Evolutionary conservation across 2,329 filamentous ascomycete genomes (phyloP).

Genomic region (Pseudogymnoascus sp.): DNA sequence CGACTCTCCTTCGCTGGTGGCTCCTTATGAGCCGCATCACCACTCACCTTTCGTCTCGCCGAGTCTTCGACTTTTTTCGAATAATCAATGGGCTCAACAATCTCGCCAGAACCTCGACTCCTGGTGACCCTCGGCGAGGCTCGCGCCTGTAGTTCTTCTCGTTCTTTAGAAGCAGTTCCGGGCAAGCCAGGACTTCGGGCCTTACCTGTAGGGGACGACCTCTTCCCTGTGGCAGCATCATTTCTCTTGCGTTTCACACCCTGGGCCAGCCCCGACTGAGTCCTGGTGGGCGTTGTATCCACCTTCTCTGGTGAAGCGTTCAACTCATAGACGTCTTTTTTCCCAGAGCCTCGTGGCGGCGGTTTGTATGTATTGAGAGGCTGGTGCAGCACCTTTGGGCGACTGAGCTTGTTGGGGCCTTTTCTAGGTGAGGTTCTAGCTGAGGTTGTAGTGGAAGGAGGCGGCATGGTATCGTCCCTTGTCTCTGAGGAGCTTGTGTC

Average conservation of each 20-base stretch:
- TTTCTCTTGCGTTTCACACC: not conserved
- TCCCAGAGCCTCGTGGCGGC: not conserved
- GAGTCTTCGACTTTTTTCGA: not conserved
- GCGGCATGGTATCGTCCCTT: not conserved
- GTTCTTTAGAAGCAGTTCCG: not conserved
- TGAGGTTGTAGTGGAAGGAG: not conserved
- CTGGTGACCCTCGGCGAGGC: not conserved
- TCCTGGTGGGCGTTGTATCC: not conserved
- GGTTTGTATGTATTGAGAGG: not conserved
- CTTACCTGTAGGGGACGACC: not conserved
- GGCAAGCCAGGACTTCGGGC: not conserved
- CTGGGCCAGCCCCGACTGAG: not conserved
- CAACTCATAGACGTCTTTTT: not conserved
- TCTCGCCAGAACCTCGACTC: not conserved
- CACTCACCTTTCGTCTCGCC: not conserved
- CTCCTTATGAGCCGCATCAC: not conserved
- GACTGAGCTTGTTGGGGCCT: not conserved
- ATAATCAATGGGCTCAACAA: not conserved
- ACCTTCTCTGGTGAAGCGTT: not conserved
- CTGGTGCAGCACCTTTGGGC: not conserved
- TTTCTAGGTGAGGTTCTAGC: not conserved
- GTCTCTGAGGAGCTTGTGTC: not conserved
- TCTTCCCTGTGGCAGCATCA: not conserved
- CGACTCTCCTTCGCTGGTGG: not conserved
- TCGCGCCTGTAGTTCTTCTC: not conserved